A percentile compares a stretch with the other conserved stretches of the same genome.
phyloP scores from a whole-genome alignment of 2,329 filamentous ascomycete genomes.

The Metarhizium guizhouense region DNA sequence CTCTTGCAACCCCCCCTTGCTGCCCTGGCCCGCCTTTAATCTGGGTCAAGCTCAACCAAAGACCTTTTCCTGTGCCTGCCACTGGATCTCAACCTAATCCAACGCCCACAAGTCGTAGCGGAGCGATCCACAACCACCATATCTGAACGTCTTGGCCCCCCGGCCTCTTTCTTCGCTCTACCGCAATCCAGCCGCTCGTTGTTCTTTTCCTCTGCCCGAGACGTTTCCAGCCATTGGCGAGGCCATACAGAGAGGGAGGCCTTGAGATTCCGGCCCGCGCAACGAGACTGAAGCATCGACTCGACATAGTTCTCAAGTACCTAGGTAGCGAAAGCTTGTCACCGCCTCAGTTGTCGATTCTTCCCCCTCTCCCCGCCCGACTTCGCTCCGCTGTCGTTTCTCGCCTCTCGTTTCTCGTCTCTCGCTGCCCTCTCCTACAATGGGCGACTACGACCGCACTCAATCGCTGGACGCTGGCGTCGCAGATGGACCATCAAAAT shows the following conservation, averaged over 20 bases:
- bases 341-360: neutral
- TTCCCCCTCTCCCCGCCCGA: neutral
- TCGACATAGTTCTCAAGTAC: neutral
- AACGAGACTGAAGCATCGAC: neutral
- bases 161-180: neutral
- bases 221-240: neutral
- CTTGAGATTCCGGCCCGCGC: neutral
- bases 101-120: constrained; percentile 3
- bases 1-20: neutral
- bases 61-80: neutral
- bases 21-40: neutral
- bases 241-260: neutral
- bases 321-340: neutral
- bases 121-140: constrained; percentile 5
- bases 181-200: constrained; percentile 4
- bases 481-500: constrained; percentile 14
- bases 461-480: constrained; percentile 9
- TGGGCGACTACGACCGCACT: constrained; percentile 3
- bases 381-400: neutral
- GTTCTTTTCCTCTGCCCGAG: neutral
- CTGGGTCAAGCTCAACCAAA: neutral
- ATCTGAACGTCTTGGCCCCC: neutral
- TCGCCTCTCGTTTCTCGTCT: neutral
- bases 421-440: neutral
- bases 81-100: neutral